Conservation (phyloP, 192 early-diverging fungal species). For the Cetraspora pellucida region DNA sequence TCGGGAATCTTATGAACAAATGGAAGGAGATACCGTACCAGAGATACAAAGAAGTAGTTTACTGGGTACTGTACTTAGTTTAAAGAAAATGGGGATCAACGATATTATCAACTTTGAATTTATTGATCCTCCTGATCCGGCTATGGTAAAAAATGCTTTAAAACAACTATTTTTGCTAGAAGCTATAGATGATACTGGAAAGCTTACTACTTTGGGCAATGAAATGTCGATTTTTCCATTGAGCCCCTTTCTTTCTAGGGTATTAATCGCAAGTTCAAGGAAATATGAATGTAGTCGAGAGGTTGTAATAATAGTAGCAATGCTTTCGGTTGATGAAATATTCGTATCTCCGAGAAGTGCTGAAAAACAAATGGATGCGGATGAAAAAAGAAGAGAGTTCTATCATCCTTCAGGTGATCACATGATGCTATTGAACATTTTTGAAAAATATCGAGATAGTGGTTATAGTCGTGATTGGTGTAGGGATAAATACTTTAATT, state of each 20-base stretch:
- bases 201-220: constrained; percentile 79
- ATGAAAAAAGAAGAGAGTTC: constrained; percentile 80
- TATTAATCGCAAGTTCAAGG: constrained; percentile 75
- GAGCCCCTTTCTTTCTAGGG: constrained; percentile 86
- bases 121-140: constrained; percentile 88
- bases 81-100: constrained; percentile 89
- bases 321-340: constrained; percentile 88
- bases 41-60: constrained; percentile 97
- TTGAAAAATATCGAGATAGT: constrained; percentile 73
- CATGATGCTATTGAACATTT: constrained; percentile 83
- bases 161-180: constrained; percentile 88
- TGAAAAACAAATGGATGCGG: constrained; percentile 78
- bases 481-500: constrained; percentile 85
- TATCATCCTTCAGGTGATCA: constrained; percentile 93
- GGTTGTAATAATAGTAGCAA: constrained; percentile 87
- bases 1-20: constrained; percentile 79
- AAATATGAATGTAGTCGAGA: constrained; percentile 84
- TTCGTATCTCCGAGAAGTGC: constrained; percentile 80
- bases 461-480: constrained; percentile 81
- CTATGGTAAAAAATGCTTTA: constrained; percentile 80
- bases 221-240: constrained; percentile 93
- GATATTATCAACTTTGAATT: constrained; percentile 93
- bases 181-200: constrained; percentile 83
- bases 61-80: constrained; percentile 80
- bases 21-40: constrained; percentile 86